Base-by-base conservation (phyloP, 164 flowering plant genomes). In the Tetrastigma voinierianum region DNA sequence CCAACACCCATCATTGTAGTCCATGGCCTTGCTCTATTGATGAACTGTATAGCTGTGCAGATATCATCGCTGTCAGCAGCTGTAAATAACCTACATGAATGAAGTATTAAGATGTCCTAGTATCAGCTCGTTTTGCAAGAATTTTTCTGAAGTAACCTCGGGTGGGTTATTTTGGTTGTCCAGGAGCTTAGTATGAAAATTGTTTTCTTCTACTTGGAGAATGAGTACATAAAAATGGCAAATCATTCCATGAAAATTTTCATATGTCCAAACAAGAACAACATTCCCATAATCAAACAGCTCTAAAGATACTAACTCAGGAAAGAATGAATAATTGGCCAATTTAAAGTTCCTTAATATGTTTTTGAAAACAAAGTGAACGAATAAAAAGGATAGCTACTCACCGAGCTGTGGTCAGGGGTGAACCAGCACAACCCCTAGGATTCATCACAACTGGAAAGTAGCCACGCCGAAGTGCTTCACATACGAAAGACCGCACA, bases 11-110 rank as follows among this genome's bases (percentile, higher is more conserved):
- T 84, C 80, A 95, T 69, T 59, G 96, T 83, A 59, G 91, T 84
- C 93, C 92, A 85, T 45, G 97, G 94, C 79, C 98, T 90, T 72
- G 83, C 83, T 71, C 72, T 83, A 55, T 67, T 90, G 75, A 95
- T 84, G 66, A 80, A 91, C 70, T 84, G 85, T 76, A 90, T 67
- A 83, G 96, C 92, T 74, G 91, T 84, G 86, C 70, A 78, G 79
- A 95, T 68, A 83, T 95, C 98, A 85, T 90, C 96, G 76, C 98
- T 90, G 77, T 91, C 98, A 80, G 94, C 98, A 77, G 98, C 98
- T 66, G 96, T 85, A 84, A 95, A 95, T 75, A 95, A 90, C 96
- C 98, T 95, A 84, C 89, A 91, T 65, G 73, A 71, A 82, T 67
- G 62, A 78, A 75, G 66, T 68, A 60, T 77, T 64, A 76, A 70